Evolutionary conservation across 208 protist genomes (phyloP), one percentile per base, ranked within the genome.

Genomic region (Acanthamoeba healyi): DNA sequence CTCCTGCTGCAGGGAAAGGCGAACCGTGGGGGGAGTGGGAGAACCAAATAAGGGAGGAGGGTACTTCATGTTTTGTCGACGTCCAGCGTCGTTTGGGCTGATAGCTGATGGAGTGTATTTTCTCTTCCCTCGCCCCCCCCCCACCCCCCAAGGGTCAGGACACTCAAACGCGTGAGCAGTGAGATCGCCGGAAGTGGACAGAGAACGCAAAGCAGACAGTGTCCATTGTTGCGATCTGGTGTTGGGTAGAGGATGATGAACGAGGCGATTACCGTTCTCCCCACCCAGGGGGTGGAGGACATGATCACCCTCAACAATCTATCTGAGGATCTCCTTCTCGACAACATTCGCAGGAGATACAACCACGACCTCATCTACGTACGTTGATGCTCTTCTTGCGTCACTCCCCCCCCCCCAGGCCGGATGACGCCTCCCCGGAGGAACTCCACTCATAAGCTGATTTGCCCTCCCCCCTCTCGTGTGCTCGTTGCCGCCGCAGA

Each of bases 351-450:
- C 26, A 38, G 79, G 19, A 26, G 95, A 29, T 96, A 95, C 63
- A n/a, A 67, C 19, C 49, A 93, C 19, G 87, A 95, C 19, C 6
- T 84, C 1, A 95, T 96, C 14, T 96, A 96, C 51, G 94, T 95
- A 94, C 38, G 94, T 63, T 72, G 14, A 79, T 10, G 12, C 63
- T 94, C 44, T 22, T 29, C 42, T 86, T 61, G 14, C 6, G 36
- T 34, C 63, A 14, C 34, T 12, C 56, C 26, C 90, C 56, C n/a
- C 4, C 56, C 22, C 32, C 32, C 46, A 58, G 10, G 12, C 14
- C 29, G 0, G 0, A 86, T 36, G 6, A 17, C 72, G 14, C 10
- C 2, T 56, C 67, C 17, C 26, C 67, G 54, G 42, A 19, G 40
- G 0, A 7, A 1, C 5, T 89, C 91, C 91, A 10, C 38, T 91